Evolutionary conservation across 2,329 filamentous ascomycete genomes (phyloP).

Genomic region (Dactylonectria estremocensis): DNA sequence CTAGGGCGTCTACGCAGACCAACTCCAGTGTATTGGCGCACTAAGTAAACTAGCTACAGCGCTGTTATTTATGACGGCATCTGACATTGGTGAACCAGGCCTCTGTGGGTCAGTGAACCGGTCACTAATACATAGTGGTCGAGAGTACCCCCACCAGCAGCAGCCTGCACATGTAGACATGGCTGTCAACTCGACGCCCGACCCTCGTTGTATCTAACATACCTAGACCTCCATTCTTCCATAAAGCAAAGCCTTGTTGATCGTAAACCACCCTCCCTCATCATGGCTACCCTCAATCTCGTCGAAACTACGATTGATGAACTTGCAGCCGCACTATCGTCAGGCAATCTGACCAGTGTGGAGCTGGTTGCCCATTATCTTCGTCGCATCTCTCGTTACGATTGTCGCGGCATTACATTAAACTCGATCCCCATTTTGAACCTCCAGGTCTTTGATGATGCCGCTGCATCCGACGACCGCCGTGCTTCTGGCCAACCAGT

Average conservation of each 20-base stretch:
- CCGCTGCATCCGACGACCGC: slow-evolving; percentile 48
- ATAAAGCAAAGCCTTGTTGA: not conserved
- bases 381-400: slow-evolving; percentile 45
- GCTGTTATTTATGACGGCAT: not conserved
- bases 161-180: too few relatives aligned
- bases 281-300: slow-evolving; percentile 21
- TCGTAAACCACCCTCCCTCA: not conserved
- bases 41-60: too few relatives aligned
- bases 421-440: slow-evolving; percentile 51
- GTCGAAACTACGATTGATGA: slow-evolving; percentile 46
- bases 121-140: too few relatives aligned
- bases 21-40: too few relatives aligned
- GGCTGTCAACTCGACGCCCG: too few relatives aligned
- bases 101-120: too few relatives aligned
- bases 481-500: slow-evolving; percentile 38
- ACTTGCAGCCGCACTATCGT: slow-evolving; percentile 37
- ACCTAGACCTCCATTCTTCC: not conserved
- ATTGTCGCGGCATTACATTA: slow-evolving; percentile 43
- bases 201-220: too few relatives aligned
- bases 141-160: too few relatives aligned
- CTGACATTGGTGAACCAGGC: not conserved
- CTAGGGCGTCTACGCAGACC: too few relatives aligned
- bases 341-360: slow-evolving; percentile 41
- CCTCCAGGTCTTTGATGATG: slow-evolving; percentile 45
- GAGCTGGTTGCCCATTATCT: slow-evolving; percentile 49